phyloP scores from a whole-genome alignment of 2,329 filamentous ascomycete species.

The Chalaropsis thielavioides region DNA sequence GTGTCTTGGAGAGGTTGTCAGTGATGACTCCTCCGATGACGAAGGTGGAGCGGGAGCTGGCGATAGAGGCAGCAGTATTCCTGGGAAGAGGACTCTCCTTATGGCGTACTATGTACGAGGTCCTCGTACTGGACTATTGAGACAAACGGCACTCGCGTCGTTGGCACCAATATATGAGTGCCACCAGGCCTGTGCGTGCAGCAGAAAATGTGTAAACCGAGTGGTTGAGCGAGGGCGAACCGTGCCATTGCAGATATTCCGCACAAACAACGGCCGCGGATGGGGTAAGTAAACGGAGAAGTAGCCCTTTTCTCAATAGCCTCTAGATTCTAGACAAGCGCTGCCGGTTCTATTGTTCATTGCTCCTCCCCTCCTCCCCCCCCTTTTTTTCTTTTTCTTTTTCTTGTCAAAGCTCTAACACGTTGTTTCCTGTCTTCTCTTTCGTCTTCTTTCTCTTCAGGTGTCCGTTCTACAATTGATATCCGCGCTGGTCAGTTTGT shows the following conservation, averaged over 20 bases:
- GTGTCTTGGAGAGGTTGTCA: slow-evolving; percentile 51
- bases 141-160: slow-evolving; percentile 37
- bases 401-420: neutral
- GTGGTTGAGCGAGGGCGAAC: slow-evolving; percentile 61
- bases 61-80: slow-evolving; percentile 9
- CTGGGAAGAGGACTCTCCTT: slow-evolving; percentile 18
- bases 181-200: slow-evolving; percentile 55
- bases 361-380: neutral
- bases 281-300: slow-evolving; percentile 45
- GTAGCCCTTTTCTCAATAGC: neutral
- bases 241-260: slow-evolving; percentile 62
- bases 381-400: neutral
- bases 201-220: slow-evolving; percentile 51
- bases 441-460: slow-evolving; percentile 25
- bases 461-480: slow-evolving; percentile 48
- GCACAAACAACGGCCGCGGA: slow-evolving; percentile 49
- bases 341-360: neutral
- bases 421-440: neutral
- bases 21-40: slow-evolving; percentile 30
- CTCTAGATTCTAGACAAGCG: neutral
- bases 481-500: slow-evolving; percentile 64
- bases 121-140: slow-evolving; percentile 36
- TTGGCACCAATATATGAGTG: slow-evolving; percentile 64
- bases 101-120: slow-evolving; percentile 54
- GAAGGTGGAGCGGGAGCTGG: slow-evolving; percentile 20